Base-by-base conservation (phyloP, 176 grass and related monocot genomes). In the Carex scoparia region DNA sequence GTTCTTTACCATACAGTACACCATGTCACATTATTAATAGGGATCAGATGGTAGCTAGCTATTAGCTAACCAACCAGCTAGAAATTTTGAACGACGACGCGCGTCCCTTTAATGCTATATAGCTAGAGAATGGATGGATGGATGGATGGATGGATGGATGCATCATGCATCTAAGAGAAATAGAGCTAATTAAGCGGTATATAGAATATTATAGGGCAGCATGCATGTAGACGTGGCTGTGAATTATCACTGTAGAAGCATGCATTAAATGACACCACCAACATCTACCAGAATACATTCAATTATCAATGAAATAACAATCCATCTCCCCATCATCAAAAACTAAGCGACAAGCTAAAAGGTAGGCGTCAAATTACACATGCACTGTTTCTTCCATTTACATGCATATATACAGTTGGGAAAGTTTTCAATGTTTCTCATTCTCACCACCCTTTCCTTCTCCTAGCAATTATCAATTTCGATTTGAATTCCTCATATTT, bases 251-350 rank as follows among this genome's bases (percentile, higher is more conserved):
- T 69, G 10, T 69, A 28, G 16, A 83, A 49, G 85, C 77, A 87
- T 87, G 85, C 77, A 87, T 87, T 87, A 32, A 87, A 70, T 81
- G 61, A 10, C 72, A 77, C 38, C 9, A 73, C 85, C 74, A 87
- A 81, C 85, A 73, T 71, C 85, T 46, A 87, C 48, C 85, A 16
- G 85, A 46, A 53, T 48, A 8, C 84, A 87, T 72, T 69, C 46
- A 23, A 23, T 23, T 23, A 86, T 81, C 60, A 70, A 87, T 87
- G 84, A 80, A 51, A 65, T 69, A 44, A 76, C 23, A 87, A 87
- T 87, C 64, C 54, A 81, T 31, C 44, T 46, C 7, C 1, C 44
- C 44, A 46, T 0, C 84, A 87, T 87, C 62, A 73, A 44, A 81
- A 80, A 9, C 48, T 70, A 87, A 71, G 77, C 63, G 31, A 64